Evolutionary conservation across 306 rosid species (phyloP).

Genomic region (Castanopsis chinensis): DNA sequence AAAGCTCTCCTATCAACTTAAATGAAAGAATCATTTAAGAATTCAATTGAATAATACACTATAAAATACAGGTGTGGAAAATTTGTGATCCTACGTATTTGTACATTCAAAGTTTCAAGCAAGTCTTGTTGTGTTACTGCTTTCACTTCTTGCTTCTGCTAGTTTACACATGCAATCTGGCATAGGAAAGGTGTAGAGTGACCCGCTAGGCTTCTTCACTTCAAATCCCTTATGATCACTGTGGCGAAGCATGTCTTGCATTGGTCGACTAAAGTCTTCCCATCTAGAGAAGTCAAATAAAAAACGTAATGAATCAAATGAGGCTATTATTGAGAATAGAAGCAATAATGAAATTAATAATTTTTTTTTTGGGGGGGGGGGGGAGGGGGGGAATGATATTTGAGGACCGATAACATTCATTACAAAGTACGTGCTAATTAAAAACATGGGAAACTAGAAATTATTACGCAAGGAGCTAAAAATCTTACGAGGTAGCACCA

Average conservation of each 20-base stretch:
- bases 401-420: neutral
- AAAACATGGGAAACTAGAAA: neutral
- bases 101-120: constrained; percentile 21
- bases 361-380: too few species aligned
- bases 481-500: neutral
- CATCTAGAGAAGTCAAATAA: constrained; percentile 46
- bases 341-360: neutral
- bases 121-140: constrained; percentile 18
- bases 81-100: constrained; percentile 23
- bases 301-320: neutral
- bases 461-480: neutral
- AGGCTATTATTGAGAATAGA: neutral
- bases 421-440: neutral
- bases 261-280: constrained; percentile 60
- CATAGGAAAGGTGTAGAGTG: constrained; percentile 86
- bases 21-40: constrained; percentile 21
- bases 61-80: constrained; percentile 43
- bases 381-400: neutral
- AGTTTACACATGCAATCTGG: constrained; percentile 95
- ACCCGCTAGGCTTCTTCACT: constrained; percentile 66
- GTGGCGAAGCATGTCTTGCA: constrained; percentile 79
- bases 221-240: constrained; percentile 80
- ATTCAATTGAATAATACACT: constrained; percentile 27
- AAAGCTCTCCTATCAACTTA: constrained; percentile 8
- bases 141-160: constrained; percentile 39